Base-by-base conservation (phyloP, 2,329 filamentous ascomycete genomes). In the Trichoderma sp. region DNA sequence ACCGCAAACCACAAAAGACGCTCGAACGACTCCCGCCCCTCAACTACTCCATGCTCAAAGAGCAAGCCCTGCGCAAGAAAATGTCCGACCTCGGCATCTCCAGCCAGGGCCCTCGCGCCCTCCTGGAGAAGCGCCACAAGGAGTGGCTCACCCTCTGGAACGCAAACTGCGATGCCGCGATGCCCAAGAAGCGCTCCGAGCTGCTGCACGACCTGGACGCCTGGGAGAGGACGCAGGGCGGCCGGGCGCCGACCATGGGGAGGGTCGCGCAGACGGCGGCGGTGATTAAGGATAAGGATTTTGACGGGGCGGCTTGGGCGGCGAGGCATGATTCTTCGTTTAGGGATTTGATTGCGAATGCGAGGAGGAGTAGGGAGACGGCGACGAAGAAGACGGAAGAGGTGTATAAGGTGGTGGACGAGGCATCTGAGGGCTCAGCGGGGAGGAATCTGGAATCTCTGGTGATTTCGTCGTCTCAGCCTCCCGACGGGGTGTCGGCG, bases 61-160 rank as follows among this genome's bases (percentile, higher is more conserved):
- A 98, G 24, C 80, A 77, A 0, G 85, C 85, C 2, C 80, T 99
- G 60, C 86, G 88, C 56, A 95, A 91, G 73, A 98, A 97, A 77
- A 80, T 99, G 48, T 76, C 81, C 19, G 92, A 97, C 3, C 81
- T 95, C 1, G 92, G 93, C 1, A 88, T 98, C 64, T 89, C 92
- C 0, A 84, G 82, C 10, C 82, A 79, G 66, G 95, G 95, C 0
- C 77, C 83, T 0, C 89, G 89, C 52, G 79, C 83, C 52, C 81
- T 93, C 1, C 81, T 98, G 62, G 90, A 94, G 74, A 85, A 84
- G 69, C 86, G 96, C 19, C 93, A 98, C 72, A 91, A 86, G 26
- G 95, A 99, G 76, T 99, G 93, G 93, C 84, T 95, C 59, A 97
- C 95, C 44, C 79, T 99, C 19, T 97, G 92, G 90, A 99, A 99